Base-by-base conservation (phyloP, 106 monocot genomes). In the Phalaenopsis equestris region DNA sequence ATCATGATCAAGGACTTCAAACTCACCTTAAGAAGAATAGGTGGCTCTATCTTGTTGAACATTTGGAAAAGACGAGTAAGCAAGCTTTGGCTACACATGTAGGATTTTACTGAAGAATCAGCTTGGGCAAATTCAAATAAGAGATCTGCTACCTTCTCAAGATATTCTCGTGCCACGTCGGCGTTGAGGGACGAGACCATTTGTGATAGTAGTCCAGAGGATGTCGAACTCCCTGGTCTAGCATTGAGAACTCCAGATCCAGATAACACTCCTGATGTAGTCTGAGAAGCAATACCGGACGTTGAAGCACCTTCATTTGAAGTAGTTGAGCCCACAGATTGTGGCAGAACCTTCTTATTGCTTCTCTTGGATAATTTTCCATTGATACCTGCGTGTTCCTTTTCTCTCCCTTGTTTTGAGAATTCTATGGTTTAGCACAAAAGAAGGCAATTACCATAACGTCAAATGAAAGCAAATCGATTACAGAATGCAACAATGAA, bases 161-260 rank as follows among this genome's bases (percentile, higher is more conserved):
- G 92, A 83, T 92, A 92, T 56, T 92, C 92, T 84, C 85, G 82
- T 75, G 92, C 92, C 41, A 89, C 92, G 87, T 92, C 92, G 77
- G 84, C 89, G 84, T 81, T 87, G 52, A 81, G 68, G 76, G 89
- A 79, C 42, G 87, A 89, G 5, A 92, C 87, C 92, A 89, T 92
- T 64, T 92, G 92, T 72, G 87, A 82, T 67, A 92, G 85, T 76
- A 89, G 81, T 56, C 92, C 89, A 67, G 92, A 92, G 19, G 92
- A 92, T 55, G 89, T 84, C 43, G 92, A 84, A 77, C 92, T 92
- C 37, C 92, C 92, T 80, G 92, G 84, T 75, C 89, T 83, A 75
- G 85, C 87, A 84, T 92, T 89, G 73, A 89, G 74, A 83, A 92
- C 89, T 41, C 92, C 92, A 81, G 92, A 92, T 56, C 92, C 92